A percentile compares a stretch with the other conserved stretches of the same genome.
These are phyloP conservation scores for Pseudogymnoascus sp. DNA, from an alignment of 2,329 filamentous ascomycete species.

Conservation along the genomic window DNA sequence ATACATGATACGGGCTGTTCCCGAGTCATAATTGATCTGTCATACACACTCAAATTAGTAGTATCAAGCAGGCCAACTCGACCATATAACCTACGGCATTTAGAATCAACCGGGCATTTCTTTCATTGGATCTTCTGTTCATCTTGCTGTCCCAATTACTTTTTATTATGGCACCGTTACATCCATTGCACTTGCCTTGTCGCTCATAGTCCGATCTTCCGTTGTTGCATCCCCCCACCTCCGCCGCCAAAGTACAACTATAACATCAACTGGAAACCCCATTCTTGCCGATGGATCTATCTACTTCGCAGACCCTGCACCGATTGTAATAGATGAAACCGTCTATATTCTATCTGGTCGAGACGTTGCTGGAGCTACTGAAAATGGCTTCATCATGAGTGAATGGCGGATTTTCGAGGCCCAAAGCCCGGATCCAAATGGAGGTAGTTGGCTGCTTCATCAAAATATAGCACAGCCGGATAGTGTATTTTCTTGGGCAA, in stretches of 20 bases:
- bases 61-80: neutral
- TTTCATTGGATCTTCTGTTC: neutral
- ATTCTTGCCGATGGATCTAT: conserved; percentile 31
- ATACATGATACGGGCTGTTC: neutral
- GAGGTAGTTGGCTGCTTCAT: conserved; percentile 29
- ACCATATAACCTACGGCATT: neutral
- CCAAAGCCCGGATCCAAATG: conserved; percentile 24
- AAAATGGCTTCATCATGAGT: conserved; percentile 30
- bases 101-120: neutral
- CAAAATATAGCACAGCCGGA: conserved; percentile 26
- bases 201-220: neutral
- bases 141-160: neutral
- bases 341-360: conserved; percentile 31
- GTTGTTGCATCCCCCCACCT: neutral
- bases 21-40: neutral
- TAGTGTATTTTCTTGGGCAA: conserved; percentile 29
- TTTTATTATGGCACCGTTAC: neutral
- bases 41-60: neutral
- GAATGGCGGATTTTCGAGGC: conserved; percentile 31
- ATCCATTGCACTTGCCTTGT: neutral
- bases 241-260: conserved; percentile 17
- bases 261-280: conserved; percentile 29
- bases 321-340: conserved; percentile 30
- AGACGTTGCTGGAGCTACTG: conserved; percentile 25
- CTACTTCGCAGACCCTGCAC: conserved; percentile 33